Base-by-base conservation (phyloP, 2,329 filamentous ascomycete species). In the Colletotrichum endophyticum region DNA sequence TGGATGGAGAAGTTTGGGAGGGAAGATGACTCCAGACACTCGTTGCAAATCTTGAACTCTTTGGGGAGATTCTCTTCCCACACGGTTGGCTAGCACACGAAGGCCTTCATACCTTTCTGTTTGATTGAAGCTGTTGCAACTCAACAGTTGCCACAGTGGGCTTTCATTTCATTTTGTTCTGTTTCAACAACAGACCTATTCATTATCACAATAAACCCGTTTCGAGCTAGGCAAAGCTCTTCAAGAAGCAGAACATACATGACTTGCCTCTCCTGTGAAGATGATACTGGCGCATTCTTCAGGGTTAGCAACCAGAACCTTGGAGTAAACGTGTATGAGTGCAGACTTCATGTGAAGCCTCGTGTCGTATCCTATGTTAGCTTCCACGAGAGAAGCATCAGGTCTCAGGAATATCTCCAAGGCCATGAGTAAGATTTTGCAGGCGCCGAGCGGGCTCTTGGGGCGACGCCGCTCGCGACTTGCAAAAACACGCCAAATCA, bases 401-500 rank as follows among this genome's bases (percentile, higher is more conserved):
- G n/a, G n/a, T 53, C 44, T 13, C 44, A 8, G 44, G 12, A 22
- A n/a, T 49, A n/a, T n/a, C 1, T 49, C 9, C 39, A 49, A 49
- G n/a, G 5, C 1, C 19, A 49, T 49, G 19, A 49, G 19, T 49
- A n/a, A 49, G 39, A 3, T 44, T 44, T 44, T n/a, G 19, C 19
- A 44, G 39, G 19, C 0, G 19, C 39, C 39, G 19, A 44, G 0
- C 39, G 16, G 19, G 39, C 3, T 44, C 3, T 22, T 12, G 1
- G 9, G 39, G 19, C 4, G 19, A 19, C 19, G 11, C 19, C 19
- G 9, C 9, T 49, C 39, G 19, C 0, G 19, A 22, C 3, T 49
- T 7, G 7, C 1, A 2, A 12, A 4, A n/a, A n/a, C 19, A n/a
- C 12, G 19, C 19, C 0, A 2, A 12, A 49, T n/a, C 0, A 11